phyloP scores from a whole-genome alignment of 805 yeast genomes.

The Yueomyces sp. region DNA sequence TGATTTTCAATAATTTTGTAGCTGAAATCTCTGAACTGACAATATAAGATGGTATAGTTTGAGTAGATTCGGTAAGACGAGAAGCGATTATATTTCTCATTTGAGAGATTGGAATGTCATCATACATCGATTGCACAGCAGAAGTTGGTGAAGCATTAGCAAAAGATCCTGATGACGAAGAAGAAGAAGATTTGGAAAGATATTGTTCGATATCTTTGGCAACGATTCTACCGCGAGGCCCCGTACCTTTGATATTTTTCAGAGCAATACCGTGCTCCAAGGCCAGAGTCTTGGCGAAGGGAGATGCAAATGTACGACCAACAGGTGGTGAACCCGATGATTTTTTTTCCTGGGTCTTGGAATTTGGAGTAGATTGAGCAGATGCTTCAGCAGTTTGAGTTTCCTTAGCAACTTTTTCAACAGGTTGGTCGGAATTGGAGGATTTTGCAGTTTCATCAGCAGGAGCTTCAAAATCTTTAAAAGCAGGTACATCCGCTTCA shows the following conservation, averaged over 20 bases:
- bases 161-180: constrained; percentile 29
- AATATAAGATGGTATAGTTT: constrained; percentile 80
- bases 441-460: constrained; percentile 27
- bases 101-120: constrained; percentile 72
- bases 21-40: constrained; percentile 82
- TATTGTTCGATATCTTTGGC: constrained; percentile 78
- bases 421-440: constrained; percentile 9
- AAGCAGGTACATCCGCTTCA: constrained; percentile 71
- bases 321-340: constrained; percentile 20
- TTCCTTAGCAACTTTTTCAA: constrained; percentile 12
- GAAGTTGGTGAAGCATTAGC: constrained; percentile 27
- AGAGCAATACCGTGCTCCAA: constrained; percentile 82
- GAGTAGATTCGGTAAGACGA: constrained; percentile 78
- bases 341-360: constrained; percentile 19
- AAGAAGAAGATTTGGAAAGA: constrained; percentile 22
- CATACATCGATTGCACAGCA: constrained; percentile 46
- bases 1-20: constrained; percentile 78
- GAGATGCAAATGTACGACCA: constrained; percentile 62
- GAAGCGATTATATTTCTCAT: constrained; percentile 92
- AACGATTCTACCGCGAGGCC: constrained; percentile 90
- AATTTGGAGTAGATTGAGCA: constrained; percentile 31
- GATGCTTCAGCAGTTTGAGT: constrained; percentile 7
- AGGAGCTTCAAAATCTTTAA: constrained; percentile 79
- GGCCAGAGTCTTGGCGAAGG: constrained; percentile 86
- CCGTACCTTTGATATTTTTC: constrained; percentile 77